A percentile compares a stretch with the other conserved stretches of the same genome.
phyloP scores from a whole-genome alignment of 768 basidiomycete species.

The Hypholoma fasciculare region DNA sequence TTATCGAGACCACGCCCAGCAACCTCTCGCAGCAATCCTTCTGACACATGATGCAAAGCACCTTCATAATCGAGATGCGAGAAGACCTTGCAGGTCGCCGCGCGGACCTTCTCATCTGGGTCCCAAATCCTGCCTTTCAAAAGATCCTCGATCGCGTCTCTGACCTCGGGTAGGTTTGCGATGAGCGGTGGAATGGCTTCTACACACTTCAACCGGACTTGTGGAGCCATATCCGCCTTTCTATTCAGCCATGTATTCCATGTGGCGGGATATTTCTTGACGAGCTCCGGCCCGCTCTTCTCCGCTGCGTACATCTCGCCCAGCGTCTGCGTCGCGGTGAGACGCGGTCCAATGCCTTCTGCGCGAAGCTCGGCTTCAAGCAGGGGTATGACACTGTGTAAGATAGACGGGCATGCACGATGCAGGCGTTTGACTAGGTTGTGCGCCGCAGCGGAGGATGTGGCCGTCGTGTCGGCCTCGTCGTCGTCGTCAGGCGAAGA shows the following conservation, averaged over 20 bases:
- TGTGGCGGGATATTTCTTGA: slow-evolving; percentile 76
- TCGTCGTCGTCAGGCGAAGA: slow-evolving; percentile 34
- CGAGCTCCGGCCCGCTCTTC: slow-evolving; percentile 69
- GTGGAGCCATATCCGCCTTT: slow-evolving; percentile 70
- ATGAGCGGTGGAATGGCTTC: slow-evolving; percentile 68
- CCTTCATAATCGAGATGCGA: slow-evolving; percentile 90
- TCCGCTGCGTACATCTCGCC: slow-evolving; percentile 87
- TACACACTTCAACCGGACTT: slow-evolving; percentile 78
- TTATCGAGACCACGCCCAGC: slow-evolving; percentile 81
- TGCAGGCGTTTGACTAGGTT: slow-evolving; percentile 83
- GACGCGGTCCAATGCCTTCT: slow-evolving; percentile 67
- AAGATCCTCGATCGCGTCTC: slow-evolving; percentile 69
- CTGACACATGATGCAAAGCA: slow-evolving; percentile 77
- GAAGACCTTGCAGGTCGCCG: slow-evolving; percentile 80
- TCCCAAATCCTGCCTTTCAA: slow-evolving; percentile 72
- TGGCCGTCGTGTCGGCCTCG: slow-evolving; percentile 56
- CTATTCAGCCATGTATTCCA: slow-evolving; percentile 86
- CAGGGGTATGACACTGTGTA: slow-evolving; percentile 91
- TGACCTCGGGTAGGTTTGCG: slow-evolving; percentile 62
- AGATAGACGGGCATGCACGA: slow-evolving; percentile 73
- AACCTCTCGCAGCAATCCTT: slow-evolving; percentile 58
- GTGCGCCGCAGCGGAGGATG: slow-evolving; percentile 74
- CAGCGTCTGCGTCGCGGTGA: slow-evolving; percentile 82
- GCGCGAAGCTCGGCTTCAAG: slow-evolving; percentile 88
- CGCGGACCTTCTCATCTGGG: slow-evolving; percentile 89